Evolutionary conservation across 192 early-diverging fungal genomes (phyloP).

Genomic region (Backusella australiensis): DNA sequence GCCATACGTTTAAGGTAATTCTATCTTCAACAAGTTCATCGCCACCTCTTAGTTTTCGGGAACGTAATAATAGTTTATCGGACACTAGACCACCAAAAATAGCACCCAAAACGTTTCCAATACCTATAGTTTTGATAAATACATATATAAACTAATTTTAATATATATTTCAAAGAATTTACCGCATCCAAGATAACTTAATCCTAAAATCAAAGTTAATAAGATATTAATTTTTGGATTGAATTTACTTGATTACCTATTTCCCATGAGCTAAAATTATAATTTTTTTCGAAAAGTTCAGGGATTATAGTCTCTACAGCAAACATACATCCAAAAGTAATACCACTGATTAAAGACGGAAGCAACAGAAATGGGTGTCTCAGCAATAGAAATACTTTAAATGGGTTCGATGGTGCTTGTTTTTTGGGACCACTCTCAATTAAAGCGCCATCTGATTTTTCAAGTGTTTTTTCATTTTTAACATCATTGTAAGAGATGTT

Average conservation of each 20-base stretch:
- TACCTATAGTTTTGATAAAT: conserved; percentile 27
- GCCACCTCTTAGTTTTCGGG: conserved; percentile 36
- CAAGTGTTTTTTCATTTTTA: too few relatives aligned
- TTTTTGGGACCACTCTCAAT: background rate
- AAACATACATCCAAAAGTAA: conserved; percentile 50
- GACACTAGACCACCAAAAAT: conserved; percentile 40
- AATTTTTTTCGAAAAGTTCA: conserved; percentile 7
- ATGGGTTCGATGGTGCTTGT: background rate
- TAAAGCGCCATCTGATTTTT: background rate
- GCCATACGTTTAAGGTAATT: conserved; percentile 41
- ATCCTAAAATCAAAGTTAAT: too few relatives aligned
- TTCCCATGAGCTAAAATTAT: conserved; percentile 28
- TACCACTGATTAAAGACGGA: conserved; percentile 34
- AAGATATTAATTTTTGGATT: too few relatives aligned
- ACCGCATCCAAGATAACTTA: background rate
- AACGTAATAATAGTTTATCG: conserved; percentile 35
- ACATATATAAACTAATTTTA: conserved; percentile 32
- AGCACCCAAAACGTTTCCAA: conserved; percentile 43
- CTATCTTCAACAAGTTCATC: conserved; percentile 40
- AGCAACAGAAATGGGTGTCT: conserved; percentile 40
- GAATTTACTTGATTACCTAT: conserved; percentile 14
- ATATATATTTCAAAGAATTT: background rate
- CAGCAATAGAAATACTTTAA: conserved; percentile 20
- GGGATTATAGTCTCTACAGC: conserved; percentile 39
- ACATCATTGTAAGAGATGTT: too few relatives aligned